Evolutionary conservation across 306 rosid species (phyloP), one percentile per base, ranked within the genome.

Genomic region (Neltuma alba): DNA sequence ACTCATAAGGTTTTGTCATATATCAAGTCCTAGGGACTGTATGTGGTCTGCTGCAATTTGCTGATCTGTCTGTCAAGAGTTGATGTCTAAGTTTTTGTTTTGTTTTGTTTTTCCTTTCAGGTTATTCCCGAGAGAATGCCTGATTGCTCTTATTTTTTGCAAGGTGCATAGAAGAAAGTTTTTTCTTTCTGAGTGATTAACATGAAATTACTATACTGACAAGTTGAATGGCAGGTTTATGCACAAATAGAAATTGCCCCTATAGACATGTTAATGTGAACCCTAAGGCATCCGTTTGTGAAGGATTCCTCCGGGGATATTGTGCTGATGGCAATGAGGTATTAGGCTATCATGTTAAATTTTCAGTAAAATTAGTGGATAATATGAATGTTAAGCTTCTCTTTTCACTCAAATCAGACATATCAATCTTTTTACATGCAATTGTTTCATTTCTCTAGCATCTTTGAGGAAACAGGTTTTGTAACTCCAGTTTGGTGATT

Each of bases 61-160:
- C 76, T 28, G 21, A 76, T 68, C 40, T 78, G 74, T 66, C 44
- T 80, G 74, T 62, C 34, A 77, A n/a, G 27, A 60, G 72, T 74
- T 80, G 38, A 80, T 44, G 47, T 71, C 12, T 62, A 30, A 23
- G 23, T 57, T 23, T 57, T 23, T 55, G 62, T 23, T 76, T 78
- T 77, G 7, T 58, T 85, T 79, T 50, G 55, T 76, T 50, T 12
- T 30, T 30, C 4, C 10, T 7, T 79, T 85, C 94, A 95, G 98
- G 94, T 93, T 82, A 90, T 95, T 80, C 99, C 98, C 1, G 98
- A 95, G 87, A 91, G 98, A 84, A 95, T 95, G 98, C 98, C 92
- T 2, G 98, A 91, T 83, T 95, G 98, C 81, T 95, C 98, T 67
- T 95, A 84, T 89, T 95, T 84, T 83, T 80, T 91, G 89, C 99